These are phyloP conservation scores for Somion occarium DNA, from an alignment of 1,284 basidiomycete genomes.

Conservation along the genomic window DNA sequence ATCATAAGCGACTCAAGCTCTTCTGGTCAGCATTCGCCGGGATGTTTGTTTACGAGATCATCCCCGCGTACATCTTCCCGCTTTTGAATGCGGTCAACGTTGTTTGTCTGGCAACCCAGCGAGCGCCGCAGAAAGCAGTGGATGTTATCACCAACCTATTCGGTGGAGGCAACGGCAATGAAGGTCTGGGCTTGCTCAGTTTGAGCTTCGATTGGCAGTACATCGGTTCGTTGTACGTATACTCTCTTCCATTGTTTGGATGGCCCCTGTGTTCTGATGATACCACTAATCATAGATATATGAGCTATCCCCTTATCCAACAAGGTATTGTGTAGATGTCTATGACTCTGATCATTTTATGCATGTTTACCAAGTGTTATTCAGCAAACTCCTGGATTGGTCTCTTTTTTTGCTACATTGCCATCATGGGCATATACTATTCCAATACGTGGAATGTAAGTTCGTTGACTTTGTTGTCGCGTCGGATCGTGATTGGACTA, in stretches of 20 bases:
- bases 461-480: slow-evolving; percentile 7
- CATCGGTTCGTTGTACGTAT: slow-evolving; percentile 48
- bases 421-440: slow-evolving; percentile 55
- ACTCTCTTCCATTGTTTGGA: background rate
- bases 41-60: slow-evolving; percentile 53
- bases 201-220: slow-evolving; percentile 62
- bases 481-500: background rate
- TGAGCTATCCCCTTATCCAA: slow-evolving; percentile 47
- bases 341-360: no score
- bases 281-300: slow-evolving; percentile 34
- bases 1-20: slow-evolving; percentile 48
- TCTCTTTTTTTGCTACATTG: slow-evolving; percentile 47
- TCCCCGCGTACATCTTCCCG: slow-evolving; percentile 62
- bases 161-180: slow-evolving; percentile 57
- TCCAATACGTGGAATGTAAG: slow-evolving; percentile 53
- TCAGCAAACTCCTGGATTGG: slow-evolving; percentile 57
- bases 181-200: slow-evolving; percentile 55
- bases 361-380: background rate
- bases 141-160: slow-evolving; percentile 60
- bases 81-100: slow-evolving; percentile 52
- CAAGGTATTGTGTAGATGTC: no score
- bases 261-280: background rate
- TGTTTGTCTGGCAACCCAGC: slow-evolving; percentile 52
- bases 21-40: slow-evolving; percentile 57
- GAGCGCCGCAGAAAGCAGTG: slow-evolving; percentile 34